Conservation (phyloP, 139 green algal species). For the Chlorella sp. region DNA sequence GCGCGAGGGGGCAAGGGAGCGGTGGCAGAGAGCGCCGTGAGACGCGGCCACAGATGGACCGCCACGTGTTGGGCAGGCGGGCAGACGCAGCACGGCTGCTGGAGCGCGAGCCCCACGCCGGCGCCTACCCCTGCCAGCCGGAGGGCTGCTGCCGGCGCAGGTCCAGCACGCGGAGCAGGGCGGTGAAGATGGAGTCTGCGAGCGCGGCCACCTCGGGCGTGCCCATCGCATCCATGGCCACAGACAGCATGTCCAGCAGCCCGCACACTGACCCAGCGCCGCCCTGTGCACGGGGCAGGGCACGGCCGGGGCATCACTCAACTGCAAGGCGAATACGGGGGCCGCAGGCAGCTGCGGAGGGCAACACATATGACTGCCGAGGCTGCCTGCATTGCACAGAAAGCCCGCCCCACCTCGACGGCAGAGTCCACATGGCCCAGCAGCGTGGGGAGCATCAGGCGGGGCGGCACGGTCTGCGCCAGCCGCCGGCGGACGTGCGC, state of each 20-base stretch:
- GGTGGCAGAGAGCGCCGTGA: background rate
- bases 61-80: no score
- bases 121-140: no score
- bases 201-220: slow-evolving; percentile 50
- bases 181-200: slow-evolving; percentile 60
- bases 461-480: slow-evolving; percentile 48
- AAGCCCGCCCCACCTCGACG: slow-evolving; percentile 12
- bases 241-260: slow-evolving; percentile 56
- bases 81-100: no score
- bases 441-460: slow-evolving; percentile 77
- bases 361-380: background rate
- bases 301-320: background rate
- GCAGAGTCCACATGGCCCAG: slow-evolving; percentile 45
- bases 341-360: background rate
- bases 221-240: slow-evolving; percentile 63
- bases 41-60: no score
- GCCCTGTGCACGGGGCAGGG: background rate
- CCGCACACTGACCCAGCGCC: slow-evolving; percentile 13
- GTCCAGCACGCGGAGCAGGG: slow-evolving; percentile 80
- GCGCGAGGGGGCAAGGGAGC: background rate
- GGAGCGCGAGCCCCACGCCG: no score
- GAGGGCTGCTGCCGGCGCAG: slow-evolving; percentile 56
- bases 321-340: background rate
- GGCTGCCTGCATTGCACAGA: background rate
- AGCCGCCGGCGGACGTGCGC: slow-evolving; percentile 39